Evolutionary conservation across 345 rosid genomes (phyloP).

Genomic region (Eucalyptus leucophloia): DNA sequence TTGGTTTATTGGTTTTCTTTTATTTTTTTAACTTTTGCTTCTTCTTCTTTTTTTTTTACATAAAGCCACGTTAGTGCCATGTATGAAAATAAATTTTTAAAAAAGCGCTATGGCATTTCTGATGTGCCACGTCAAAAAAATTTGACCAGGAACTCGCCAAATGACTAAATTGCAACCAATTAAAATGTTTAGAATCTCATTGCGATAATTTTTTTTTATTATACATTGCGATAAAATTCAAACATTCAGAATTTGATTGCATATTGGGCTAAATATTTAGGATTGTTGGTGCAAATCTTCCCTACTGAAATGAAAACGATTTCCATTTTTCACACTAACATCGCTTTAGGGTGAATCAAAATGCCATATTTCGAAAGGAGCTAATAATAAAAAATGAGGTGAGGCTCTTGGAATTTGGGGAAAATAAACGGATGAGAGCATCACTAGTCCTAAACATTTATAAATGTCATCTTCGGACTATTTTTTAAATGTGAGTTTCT

Average conservation of each 20-base stretch:
- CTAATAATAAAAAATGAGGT: neutral
- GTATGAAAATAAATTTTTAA: too few species aligned
- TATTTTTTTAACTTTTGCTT: too few species aligned
- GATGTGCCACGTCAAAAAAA: too few species aligned
- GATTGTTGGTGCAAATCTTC: neutral
- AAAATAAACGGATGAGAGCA: neutral
- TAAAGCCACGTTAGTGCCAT: too few species aligned
- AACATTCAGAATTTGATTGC: neutral
- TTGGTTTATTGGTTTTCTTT: too few species aligned
- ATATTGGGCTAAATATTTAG: neutral
- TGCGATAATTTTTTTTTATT: too few species aligned
- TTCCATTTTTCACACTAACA: neutral
- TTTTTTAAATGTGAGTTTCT: neutral
- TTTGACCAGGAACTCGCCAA: too few species aligned
- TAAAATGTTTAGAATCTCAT: neutral
- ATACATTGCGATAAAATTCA: neutral
- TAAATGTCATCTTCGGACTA: neutral
- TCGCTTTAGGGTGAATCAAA: neutral
- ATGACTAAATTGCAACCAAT: too few species aligned
- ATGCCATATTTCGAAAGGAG: too few species aligned
- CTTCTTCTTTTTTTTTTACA: too few species aligned
- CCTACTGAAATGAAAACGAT: neutral
- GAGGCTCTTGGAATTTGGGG: neutral
- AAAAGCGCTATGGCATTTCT: accelerated
- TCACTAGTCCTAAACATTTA: too few species aligned